Evolutionary conservation across 1,284 basidiomycete genomes (phyloP).

Genomic region (Puccinia horiana): DNA sequence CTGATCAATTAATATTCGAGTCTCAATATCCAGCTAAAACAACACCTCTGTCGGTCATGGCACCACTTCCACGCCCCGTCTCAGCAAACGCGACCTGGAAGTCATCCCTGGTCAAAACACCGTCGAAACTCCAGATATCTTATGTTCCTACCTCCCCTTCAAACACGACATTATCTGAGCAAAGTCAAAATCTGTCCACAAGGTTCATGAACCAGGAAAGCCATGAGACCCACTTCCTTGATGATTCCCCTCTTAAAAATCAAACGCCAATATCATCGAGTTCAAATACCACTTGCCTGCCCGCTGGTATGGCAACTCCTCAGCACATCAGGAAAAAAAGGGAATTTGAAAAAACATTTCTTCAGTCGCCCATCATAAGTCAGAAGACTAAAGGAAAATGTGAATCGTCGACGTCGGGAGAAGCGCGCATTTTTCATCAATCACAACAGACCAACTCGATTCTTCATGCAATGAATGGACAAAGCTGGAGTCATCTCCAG

Average conservation of each 20-base stretch:
- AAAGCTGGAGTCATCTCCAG: constrained; percentile 22
- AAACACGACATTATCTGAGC: constrained; percentile 26
- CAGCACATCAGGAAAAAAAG: neutral
- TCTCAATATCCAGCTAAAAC: neutral
- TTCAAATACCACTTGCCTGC: neutral
- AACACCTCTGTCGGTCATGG: neutral
- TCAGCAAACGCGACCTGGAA: constrained; percentile 1
- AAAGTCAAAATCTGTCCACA: neutral
- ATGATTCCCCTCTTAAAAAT: neutral
- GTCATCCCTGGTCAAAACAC: constrained; percentile 33
- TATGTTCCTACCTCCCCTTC: constrained; percentile 29
- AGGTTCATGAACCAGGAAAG: neutral
- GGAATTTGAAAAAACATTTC: constrained; percentile 23
- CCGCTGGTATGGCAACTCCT: neutral
- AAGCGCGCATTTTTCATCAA: constrained; percentile 22
- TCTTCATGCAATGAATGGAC: constrained; percentile 14
- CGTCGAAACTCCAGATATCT: constrained; percentile 35
- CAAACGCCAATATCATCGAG: neutral
- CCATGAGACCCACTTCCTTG: neutral
- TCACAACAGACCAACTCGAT: constrained; percentile 15
- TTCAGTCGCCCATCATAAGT: constrained; percentile 8
- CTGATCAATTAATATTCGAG: neutral
- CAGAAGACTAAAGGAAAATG: neutral
- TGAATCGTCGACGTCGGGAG: constrained; percentile 1
- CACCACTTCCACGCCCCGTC: neutral